Percentiles rank a stretch among this genome's conserved stretches.
These are phyloP conservation scores for Globisporangium splendens DNA, from an alignment of 352 stramenopile species.

Conservation along the genomic window DNA sequence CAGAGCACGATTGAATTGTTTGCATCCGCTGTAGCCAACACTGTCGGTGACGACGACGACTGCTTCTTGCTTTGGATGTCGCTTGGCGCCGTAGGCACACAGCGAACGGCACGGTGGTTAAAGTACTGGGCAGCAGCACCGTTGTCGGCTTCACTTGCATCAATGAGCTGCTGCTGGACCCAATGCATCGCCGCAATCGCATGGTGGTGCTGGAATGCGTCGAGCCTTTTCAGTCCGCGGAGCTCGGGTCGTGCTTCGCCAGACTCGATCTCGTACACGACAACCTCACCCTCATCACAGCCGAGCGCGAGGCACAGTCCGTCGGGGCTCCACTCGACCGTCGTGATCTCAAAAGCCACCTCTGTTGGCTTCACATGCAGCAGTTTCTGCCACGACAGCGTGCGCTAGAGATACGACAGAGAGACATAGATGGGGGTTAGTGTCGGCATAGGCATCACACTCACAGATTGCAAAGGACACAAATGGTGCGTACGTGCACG, in stretches of 20 bases:
- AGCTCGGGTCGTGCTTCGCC: constrained; percentile 27
- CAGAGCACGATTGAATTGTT: constrained; percentile 39
- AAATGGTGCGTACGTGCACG: constrained; percentile 51
- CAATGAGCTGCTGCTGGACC: constrained; percentile 8
- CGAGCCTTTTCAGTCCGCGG: constrained; percentile 18
- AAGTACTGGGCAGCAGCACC: constrained; percentile 23
- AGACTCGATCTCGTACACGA: constrained; percentile 65
- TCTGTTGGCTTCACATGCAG: constrained; percentile 67
- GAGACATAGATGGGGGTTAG: neutral
- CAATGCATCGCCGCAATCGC: constrained; percentile 63
- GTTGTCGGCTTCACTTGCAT: neutral
- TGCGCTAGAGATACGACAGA: constrained; percentile 32
- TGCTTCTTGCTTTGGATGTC: neutral
- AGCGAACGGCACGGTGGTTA: constrained; percentile 26
- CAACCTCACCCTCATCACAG: constrained; percentile 62
- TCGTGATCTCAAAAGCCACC: constrained; percentile 46
- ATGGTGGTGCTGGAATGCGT: constrained; percentile 33
- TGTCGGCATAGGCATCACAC: neutral
- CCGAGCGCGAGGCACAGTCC: constrained; percentile 63
- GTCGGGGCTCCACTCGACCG: constrained; percentile 62
- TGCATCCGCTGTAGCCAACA: constrained; percentile 44
- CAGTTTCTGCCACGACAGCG: constrained; percentile 72
- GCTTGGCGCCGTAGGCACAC: constrained; percentile 15
- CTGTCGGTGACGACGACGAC: constrained; percentile 10
- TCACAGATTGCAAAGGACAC: neutral